Base-by-base conservation (phyloP, 1,139 yeast genomes). In the Suhomyces coccinellae region DNA sequence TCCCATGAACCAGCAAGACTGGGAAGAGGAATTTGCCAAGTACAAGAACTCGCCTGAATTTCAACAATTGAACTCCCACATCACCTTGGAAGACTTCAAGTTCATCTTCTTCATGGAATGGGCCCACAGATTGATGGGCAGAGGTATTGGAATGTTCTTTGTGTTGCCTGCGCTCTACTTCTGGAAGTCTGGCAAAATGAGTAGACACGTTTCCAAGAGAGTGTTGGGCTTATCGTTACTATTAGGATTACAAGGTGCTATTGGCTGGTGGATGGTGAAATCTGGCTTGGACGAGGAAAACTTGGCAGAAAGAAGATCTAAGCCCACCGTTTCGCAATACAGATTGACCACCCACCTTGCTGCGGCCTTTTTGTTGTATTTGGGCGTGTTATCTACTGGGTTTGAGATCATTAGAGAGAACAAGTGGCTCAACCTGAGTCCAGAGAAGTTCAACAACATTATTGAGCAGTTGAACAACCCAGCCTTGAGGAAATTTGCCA, bases 201-300 rank as follows among this genome's bases (percentile, higher is more conserved):
- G 90, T 3, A 67, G 80, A 2, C 83, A 82, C 52, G 84, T 88
- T 3, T 85, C 90, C 41, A 73, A 73, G 47, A 76, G 90, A 51
- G 73, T 93, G 15, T 66, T 87, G 22, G 86, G 87, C 2, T 78
- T 95, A 41, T 80, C 96, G 34, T 83, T 78, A 0, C 71, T 93
- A 44, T 75, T 95, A 47, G 99, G 97, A 11, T 70, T 95, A 38
- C 99, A 95, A 72, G 99, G 99, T 39, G 85, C 85, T 44, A 86
- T 95, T 56, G 99, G 99, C 32, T 95, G 99, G 99, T 95, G 99
- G 99, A 95, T 95, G 99, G 99, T 95, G 46, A 84, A 87, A 58
- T 88, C 97, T 6, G 99, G 99, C 36, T 77, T 95, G 51, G 96
- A 91, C 61, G 86, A 87, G 61, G 79, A 85, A 42, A 85, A 86